Base-by-base conservation (phyloP, 2,329 filamentous ascomycete genomes). In the Colletotrichum sp. region DNA sequence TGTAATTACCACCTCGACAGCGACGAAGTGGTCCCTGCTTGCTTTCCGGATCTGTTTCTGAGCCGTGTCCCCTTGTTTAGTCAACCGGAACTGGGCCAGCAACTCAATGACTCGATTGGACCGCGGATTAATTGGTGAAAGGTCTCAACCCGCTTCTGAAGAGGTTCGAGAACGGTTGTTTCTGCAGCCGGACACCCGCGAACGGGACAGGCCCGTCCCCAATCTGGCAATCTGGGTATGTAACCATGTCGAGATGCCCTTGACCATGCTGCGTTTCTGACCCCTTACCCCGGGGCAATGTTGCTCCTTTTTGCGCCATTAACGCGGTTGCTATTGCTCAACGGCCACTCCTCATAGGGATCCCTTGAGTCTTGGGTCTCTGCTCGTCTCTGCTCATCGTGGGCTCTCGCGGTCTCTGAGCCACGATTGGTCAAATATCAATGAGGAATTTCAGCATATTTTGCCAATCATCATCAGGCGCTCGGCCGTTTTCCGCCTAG, bases 381-480 rank as follows among this genome's bases (percentile, higher is more conserved):
- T 22, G 13, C 39, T 27, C 36, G 72, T 74, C 68, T 74, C 68
- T 71, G 59, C 68, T 74, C 72, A 52, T 71, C 27, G 34, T 52
- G 34, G 72, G 36, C 61, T 57, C 30, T 16, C 12, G 39, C 15
- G 32, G 4, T 36, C n/a, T 19, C 15, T 15, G 28, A 19, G 16
- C 12, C n/a, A n/a, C 59, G 55, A 77, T 74, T 77, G 74, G 76
- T 30, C 34, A 60, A 66, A 68, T 71, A 73, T 67, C 19, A 59
- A 8, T 16, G 5, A 28, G 32, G 70, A 65, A 68, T 61, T 60
- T 44, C 28, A 34, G 66, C 39, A 75, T 77, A 77, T 77, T 44
- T 67, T 70, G 67, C 77, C 77, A 78, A 78, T 78, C 68, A 77
- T 11, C 19, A 57, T 44, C 8, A 61, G 34, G 34, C 22, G 32